Evolutionary conservation across 805 yeast genomes (phyloP).

Genomic region (Henningerozyma blattae): DNA sequence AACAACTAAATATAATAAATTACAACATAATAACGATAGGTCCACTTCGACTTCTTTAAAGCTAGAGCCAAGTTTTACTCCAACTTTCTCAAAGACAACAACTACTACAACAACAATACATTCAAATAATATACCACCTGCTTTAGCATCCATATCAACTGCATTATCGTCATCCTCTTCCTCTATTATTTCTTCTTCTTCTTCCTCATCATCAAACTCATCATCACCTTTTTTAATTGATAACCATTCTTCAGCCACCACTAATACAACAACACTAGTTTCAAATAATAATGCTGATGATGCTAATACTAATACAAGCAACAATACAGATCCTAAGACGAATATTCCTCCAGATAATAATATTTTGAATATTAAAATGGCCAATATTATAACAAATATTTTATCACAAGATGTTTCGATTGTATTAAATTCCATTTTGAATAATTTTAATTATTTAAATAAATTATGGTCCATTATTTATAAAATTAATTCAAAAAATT

Average conservation of each 20-base stretch:
- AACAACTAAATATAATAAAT: too few species aligned
- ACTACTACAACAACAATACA: background rate
- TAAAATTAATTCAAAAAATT: constrained; percentile 42
- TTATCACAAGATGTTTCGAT: constrained; percentile 88
- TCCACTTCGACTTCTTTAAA: too few species aligned
- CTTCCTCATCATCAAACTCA: background rate
- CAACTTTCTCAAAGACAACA: too few species aligned
- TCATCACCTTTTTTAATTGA: background rate
- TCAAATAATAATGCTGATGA: background rate
- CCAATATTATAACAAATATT: constrained; percentile 48
- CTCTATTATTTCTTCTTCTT: background rate
- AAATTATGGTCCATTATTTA: constrained; percentile 66
- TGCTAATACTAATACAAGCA: background rate
- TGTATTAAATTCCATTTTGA: constrained; percentile 76
- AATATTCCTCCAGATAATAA: background rate
- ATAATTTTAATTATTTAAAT: constrained; percentile 45
- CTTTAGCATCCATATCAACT: background rate
- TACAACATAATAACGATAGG: too few species aligned
- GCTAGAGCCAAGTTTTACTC: too few species aligned
- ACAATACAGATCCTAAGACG: background rate
- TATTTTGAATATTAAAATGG: constrained; percentile 8
- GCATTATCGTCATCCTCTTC: background rate
- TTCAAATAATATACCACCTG: background rate
- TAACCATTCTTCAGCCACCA: background rate
- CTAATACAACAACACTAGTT: constrained; percentile 4